Percentiles rank a stretch among this genome's conserved stretches.
These are phyloP conservation scores for Angomonas deanei DNA, from an alignment of 208 protist species.

Conservation along the genomic window DNA sequence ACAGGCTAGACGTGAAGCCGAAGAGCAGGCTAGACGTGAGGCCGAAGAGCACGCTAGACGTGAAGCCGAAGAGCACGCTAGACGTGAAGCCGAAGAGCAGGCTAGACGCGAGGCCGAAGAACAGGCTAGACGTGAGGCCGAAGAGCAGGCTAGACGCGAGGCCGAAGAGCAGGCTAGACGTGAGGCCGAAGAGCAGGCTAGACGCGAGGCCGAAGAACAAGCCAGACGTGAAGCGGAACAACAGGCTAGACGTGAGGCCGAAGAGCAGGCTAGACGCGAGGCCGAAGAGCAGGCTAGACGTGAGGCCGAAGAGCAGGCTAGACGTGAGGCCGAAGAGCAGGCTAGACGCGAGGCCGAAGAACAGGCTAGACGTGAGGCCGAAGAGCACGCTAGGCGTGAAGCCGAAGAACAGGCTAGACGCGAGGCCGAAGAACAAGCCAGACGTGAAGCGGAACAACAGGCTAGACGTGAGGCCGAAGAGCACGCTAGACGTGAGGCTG, in stretches of 20 bases:
- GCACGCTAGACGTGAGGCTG: slow-evolving; percentile 7
- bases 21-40: slow-evolving; percentile 79
- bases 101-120: slow-evolving; percentile 29
- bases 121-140: slow-evolving; percentile 20
- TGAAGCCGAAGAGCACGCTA: slow-evolving; percentile 46
- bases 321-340: slow-evolving; percentile 8
- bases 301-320: slow-evolving; percentile 10
- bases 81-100: slow-evolving; percentile 65
- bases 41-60: slow-evolving; percentile 37
- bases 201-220: slow-evolving; percentile 15
- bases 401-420: slow-evolving; percentile 7
- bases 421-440: slow-evolving; percentile 6
- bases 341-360: slow-evolving; percentile 11
- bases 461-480: slow-evolving; percentile 9
- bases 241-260: slow-evolving; percentile 10
- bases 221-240: slow-evolving; percentile 15
- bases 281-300: slow-evolving; percentile 16
- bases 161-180: slow-evolving; percentile 32
- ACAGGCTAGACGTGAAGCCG: slow-evolving; percentile 30
- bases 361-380: slow-evolving; percentile 6
- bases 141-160: slow-evolving; percentile 27
- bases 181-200: slow-evolving; percentile 29
- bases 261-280: slow-evolving; percentile 19
- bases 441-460: slow-evolving; percentile 7
- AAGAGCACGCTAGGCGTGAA: slow-evolving; percentile 4